A percentile compares a stretch with the other conserved stretches of the same genome.
Conservation (phyloP, 345 rosid genomes). For the Balakata baccata region DNA sequence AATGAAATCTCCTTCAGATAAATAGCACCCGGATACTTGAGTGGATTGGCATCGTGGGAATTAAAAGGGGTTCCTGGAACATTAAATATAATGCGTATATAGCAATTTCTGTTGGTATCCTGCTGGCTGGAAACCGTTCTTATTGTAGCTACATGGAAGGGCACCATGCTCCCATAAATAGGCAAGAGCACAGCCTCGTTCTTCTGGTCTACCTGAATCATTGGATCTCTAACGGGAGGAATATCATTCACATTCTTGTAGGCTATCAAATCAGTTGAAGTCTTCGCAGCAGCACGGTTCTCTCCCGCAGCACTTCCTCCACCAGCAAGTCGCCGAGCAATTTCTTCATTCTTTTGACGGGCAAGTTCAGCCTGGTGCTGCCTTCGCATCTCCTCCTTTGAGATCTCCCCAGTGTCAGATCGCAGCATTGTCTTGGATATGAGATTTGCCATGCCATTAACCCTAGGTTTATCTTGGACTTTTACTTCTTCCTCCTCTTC, state of each 20-base stretch:
- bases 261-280: slow-evolving; percentile 67
- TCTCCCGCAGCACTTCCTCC: slow-evolving; percentile 58
- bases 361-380: slow-evolving; percentile 99
- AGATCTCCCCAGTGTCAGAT: slow-evolving; percentile 81
- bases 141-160: slow-evolving; percentile 88
- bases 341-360: slow-evolving; percentile 95
- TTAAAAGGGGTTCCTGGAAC: slow-evolving; percentile 85
- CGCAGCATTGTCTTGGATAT: slow-evolving; percentile 72
- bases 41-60: slow-evolving; percentile 62
- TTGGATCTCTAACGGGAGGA: slow-evolving; percentile 62
- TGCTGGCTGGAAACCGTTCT: slow-evolving; percentile 88
- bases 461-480: slow-evolving; percentile 34
- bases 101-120: slow-evolving; percentile 75
- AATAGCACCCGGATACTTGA: slow-evolving; percentile 65
- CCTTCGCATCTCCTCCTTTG: slow-evolving; percentile 91
- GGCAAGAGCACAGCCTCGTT: slow-evolving; percentile 86
- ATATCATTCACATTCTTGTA: slow-evolving; percentile 87
- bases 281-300: slow-evolving; percentile 48
- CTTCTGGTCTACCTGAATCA: slow-evolving; percentile 86
- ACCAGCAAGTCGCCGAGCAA: slow-evolving; percentile 92
- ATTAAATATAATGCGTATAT: slow-evolving; percentile 76
- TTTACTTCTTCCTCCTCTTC: slow-evolving; percentile 73
- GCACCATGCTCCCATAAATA: slow-evolving; percentile 81
- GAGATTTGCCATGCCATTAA: slow-evolving; percentile 38
- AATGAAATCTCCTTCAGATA: slow-evolving; percentile 84